Percentiles rank a stretch among this genome's conserved stretches.
These are phyloP conservation scores for Betula pendula DNA, from an alignment of 306 rosid genomes.

Conservation along the genomic window DNA sequence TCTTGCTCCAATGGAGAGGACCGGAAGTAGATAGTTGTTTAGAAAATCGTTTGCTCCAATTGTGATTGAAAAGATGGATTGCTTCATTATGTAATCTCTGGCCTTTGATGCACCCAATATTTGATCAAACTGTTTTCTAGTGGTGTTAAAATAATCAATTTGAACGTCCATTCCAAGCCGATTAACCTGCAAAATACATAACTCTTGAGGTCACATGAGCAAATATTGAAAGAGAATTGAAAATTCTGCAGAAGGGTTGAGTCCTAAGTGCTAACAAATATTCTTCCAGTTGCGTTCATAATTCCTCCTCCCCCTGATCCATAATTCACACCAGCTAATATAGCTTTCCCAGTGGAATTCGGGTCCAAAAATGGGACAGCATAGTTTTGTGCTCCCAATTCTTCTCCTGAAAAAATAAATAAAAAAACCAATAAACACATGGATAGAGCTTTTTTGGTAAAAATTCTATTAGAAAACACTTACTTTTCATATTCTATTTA, in stretches of 20 bases:
- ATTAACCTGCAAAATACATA: conserved; percentile 54
- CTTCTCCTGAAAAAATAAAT: conserved; percentile 61
- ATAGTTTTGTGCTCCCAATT: conserved; percentile 66
- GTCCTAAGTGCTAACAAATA: conserved; percentile 56
- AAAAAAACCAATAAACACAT: not conserved
- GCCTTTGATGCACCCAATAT: conserved; percentile 67
- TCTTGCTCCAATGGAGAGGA: conserved; percentile 80
- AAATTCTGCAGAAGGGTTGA: not conserved
- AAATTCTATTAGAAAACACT: too few species aligned
- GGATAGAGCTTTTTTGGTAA: too few species aligned
- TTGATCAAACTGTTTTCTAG: conserved; percentile 70
- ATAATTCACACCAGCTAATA: conserved; percentile 80
- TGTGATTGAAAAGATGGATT: conserved; percentile 73
- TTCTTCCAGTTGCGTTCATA: conserved; percentile 93
- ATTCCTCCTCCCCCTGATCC: conserved; percentile 98
- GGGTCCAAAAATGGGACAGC: conserved; percentile 81
- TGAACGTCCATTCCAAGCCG: conserved; percentile 89
- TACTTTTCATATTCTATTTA: too few species aligned
- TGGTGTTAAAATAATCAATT: conserved; percentile 73
- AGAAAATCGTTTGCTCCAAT: conserved; percentile 86
- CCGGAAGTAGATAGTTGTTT: conserved; percentile 88
- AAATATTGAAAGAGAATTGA: not conserved
- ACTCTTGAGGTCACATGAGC: not conserved
- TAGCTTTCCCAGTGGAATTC: conserved; percentile 65
- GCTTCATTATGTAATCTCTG: conserved; percentile 51